These are phyloP conservation scores for Pyricularia pennisetigena DNA, from an alignment of 2,329 filamentous ascomycete genomes.

Conservation along the genomic window DNA sequence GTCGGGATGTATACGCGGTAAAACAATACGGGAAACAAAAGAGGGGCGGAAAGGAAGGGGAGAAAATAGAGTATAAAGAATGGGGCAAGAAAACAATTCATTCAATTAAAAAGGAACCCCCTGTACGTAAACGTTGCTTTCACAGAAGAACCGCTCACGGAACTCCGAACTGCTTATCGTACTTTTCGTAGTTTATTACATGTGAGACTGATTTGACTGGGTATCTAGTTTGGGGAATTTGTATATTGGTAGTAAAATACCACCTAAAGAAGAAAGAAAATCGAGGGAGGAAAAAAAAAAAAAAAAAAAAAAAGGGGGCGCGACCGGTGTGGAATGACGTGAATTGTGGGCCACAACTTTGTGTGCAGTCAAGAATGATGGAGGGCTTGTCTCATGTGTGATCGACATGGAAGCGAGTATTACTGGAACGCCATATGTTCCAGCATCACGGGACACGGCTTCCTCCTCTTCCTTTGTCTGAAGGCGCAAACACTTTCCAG, in stretches of 20 bases:
- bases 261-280: too few species aligned
- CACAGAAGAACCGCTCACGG: background rate
- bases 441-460: conserved; percentile 10
- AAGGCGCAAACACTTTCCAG: background rate
- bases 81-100: background rate
- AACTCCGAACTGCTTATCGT: background rate
- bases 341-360: conserved; percentile 6
- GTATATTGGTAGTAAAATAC: too few species aligned
- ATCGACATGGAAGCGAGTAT: conserved; percentile 14
- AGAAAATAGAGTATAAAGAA: background rate
- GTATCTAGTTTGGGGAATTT: too few species aligned
- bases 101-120: background rate
- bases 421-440: conserved; percentile 16
- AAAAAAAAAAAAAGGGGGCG: background rate
- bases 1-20: background rate
- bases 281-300: background rate
- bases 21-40: background rate
- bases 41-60: background rate
- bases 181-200: background rate
- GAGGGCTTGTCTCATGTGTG: conserved; percentile 4
- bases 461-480: background rate
- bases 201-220: too few species aligned
- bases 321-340: background rate
- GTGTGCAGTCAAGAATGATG: background rate
- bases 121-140: background rate